These are phyloP conservation scores for Epichloe uncinata DNA, from an alignment of 2,329 filamentous ascomycete species.

Conservation along the genomic window DNA sequence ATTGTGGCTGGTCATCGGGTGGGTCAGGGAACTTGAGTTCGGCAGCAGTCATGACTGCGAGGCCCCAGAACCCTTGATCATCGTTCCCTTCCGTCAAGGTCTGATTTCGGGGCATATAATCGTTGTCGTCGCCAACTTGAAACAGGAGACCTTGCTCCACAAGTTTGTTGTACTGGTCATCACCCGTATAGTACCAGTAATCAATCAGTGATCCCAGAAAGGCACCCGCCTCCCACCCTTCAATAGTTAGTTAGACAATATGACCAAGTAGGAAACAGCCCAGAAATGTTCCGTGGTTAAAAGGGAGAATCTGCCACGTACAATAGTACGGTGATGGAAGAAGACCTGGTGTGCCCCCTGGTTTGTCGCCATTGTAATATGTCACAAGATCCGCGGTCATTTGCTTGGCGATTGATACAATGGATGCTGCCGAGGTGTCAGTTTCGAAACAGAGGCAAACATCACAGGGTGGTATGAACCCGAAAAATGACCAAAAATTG, in stretches of 20 bases:
- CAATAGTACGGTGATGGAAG: constrained; percentile 42
- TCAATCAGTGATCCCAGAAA: constrained; percentile 61
- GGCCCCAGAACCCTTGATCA: constrained; percentile 63
- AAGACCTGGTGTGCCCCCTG: constrained; percentile 36
- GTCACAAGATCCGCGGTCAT: constrained; percentile 37
- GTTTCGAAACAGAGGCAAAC: constrained; percentile 1
- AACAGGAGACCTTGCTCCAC: constrained; percentile 55
- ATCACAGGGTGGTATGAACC: neutral
- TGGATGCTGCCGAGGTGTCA: constrained; percentile 27
- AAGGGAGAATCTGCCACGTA: constrained; percentile 16
- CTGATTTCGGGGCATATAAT: constrained; percentile 69
- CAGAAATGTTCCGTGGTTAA: neutral
- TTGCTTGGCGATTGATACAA: constrained; percentile 33
- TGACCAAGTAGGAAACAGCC: neutral
- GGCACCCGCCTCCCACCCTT: constrained; percentile 62
- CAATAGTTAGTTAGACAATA: constrained; percentile 1
- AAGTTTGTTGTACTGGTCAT: constrained; percentile 56
- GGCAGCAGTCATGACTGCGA: constrained; percentile 56
- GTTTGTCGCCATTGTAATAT: constrained; percentile 32
- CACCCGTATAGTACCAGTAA: constrained; percentile 75
- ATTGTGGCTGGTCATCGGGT: constrained; percentile 41
- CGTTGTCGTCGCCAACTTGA: constrained; percentile 57
- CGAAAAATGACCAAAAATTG: no score
- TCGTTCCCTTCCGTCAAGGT: constrained; percentile 58
- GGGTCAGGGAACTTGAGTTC: constrained; percentile 56